phyloP scores from a whole-genome alignment of 1,139 yeast genomes.

The Debaryomyces psychrophilus region DNA sequence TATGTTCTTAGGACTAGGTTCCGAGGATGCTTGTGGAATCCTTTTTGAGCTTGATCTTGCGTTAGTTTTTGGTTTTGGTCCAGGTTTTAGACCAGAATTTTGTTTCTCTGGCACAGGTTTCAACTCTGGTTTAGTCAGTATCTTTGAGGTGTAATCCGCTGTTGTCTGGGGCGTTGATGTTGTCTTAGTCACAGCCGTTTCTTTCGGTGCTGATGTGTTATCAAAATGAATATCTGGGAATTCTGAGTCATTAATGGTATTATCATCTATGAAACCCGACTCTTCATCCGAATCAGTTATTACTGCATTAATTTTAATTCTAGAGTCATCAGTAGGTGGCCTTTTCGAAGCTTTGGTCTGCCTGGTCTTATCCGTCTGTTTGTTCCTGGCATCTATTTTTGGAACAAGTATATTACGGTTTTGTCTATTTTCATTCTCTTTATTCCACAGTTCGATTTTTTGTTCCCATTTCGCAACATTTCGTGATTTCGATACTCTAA shows the following conservation, averaged over 20 bases:
- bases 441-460: conserved; percentile 21
- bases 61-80: background rate
- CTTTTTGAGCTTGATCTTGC: background rate
- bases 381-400: conserved; percentile 2
- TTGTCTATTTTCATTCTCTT: conserved; percentile 3
- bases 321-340: conserved; percentile 19
- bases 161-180: background rate
- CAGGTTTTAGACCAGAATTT: background rate
- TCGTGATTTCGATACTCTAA: conserved; percentile 42
- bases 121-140: background rate
- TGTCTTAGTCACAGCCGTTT: background rate
- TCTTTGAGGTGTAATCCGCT: background rate
- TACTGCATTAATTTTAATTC: conserved; percentile 16
- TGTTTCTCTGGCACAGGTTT: background rate
- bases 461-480: conserved; percentile 28
- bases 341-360: conserved; percentile 16
- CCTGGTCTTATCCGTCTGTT: background rate
- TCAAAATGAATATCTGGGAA: conserved; percentile 1
- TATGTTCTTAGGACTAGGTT: background rate
- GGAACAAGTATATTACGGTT: conserved; percentile 6
- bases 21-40: background rate
- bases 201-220: conserved; percentile 5
- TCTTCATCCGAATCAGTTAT: conserved; percentile 19
- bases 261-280: conserved; percentile 36
- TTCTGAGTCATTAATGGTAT: conserved; percentile 42